Evolutionary conservation across 257 asterid species (phyloP), one percentile per base, ranked within the genome.

Genomic region (Nicotiana noctiflora): DNA sequence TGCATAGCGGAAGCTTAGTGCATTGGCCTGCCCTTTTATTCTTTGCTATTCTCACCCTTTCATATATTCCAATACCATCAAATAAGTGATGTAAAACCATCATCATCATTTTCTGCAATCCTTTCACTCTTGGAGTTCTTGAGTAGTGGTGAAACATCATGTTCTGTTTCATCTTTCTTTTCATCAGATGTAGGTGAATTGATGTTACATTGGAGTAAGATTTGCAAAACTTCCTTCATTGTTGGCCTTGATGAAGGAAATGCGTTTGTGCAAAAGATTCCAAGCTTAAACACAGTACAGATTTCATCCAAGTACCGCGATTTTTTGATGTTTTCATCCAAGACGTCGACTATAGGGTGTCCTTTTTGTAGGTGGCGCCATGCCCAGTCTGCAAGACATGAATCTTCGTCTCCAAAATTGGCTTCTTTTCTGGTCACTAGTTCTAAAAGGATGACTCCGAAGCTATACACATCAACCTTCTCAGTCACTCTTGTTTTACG

Each of bases 381-480:
- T 0, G 96, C 93, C 98, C 98, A 95, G 76, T 91, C 96, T 8
- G 90, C 96, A 11, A 95, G 91, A 15, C 97, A 89, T 5, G 92
- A 85, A 19, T 75, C 82, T 84, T 91, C 97, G 31, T 89, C 95
- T n/a, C 99, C 99, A 10, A 82, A 60, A 18, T 89, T 90, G 14
- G 96, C 94, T 86, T 92, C 96, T 82, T 82, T 89, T 80, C 98
- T 96, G 0, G 97, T 93, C 44, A 89, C 87, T 75, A 93, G 76
- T 77, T 95, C 99, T 57, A 95, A 86, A 63, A 95, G 97, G 75
- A 95, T 76, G 79, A 92, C 98, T 10, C 99, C 99, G 37, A 92
- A 95, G 65, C 98, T 89, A 75, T 88, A 95, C 68, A 95, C 98
- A 49, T 95, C 99, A 31, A 93, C 85, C 92, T 93, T 95, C 93